Percentiles rank a stretch among this genome's conserved stretches.
phyloP scores from a whole-genome alignment of 306 rosid genomes.

The Ormosia semicastrata region DNA sequence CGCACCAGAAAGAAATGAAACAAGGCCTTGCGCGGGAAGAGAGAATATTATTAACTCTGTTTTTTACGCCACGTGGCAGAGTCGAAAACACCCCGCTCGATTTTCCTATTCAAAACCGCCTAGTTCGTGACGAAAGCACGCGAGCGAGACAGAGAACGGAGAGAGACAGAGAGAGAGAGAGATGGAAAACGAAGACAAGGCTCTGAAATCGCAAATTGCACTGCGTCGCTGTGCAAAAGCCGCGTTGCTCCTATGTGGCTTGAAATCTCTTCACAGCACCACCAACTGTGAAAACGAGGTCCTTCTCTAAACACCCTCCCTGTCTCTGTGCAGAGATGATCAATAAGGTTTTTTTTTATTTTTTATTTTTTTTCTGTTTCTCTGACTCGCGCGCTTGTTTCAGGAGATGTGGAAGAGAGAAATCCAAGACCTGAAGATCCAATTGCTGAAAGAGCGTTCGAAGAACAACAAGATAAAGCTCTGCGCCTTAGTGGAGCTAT shows the following conservation, averaged over 20 bases:
- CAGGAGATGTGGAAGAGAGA: conserved; percentile 40
- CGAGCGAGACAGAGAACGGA: neutral
- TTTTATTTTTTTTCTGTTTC: neutral
- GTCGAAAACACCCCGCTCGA: neutral
- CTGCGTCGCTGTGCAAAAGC: conserved; percentile 58
- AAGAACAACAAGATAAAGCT: conserved; percentile 52
- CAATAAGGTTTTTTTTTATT: too few relatives aligned
- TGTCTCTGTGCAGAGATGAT: neutral
- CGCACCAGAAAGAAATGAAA: too few relatives aligned
- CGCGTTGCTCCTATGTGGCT: conserved; percentile 44
- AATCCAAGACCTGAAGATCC: conserved; percentile 47
- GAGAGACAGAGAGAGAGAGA: neutral
- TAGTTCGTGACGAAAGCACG: too few relatives aligned
- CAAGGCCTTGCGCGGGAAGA: too few relatives aligned
- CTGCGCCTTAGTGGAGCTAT: conserved; percentile 40
- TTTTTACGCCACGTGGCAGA: too few relatives aligned
- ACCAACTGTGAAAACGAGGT: conserved; percentile 20
- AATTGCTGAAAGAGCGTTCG: conserved; percentile 43
- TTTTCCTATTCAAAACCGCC: neutral
- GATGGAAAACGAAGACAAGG: conserved; percentile 33
- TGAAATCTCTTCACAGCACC: conserved; percentile 33
- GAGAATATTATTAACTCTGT: too few relatives aligned
- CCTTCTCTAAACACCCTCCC: neutral
- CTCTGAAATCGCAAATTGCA: conserved; percentile 26
- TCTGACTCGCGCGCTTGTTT: conserved; percentile 11